Evolutionary conservation across 306 rosid species (phyloP).

Genomic region (Malus fusca): DNA sequence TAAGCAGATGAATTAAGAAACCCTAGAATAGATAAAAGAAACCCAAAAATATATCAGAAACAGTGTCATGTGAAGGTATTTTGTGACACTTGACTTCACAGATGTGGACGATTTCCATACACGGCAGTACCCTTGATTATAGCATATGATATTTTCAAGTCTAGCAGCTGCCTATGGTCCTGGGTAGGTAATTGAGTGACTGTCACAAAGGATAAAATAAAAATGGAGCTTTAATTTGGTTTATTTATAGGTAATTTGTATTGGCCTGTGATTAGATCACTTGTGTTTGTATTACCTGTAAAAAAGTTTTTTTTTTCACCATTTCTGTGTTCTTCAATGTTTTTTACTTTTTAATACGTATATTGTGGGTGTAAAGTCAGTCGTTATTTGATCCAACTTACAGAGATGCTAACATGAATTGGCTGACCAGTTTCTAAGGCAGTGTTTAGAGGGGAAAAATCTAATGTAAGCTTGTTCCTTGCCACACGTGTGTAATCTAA

Average conservation of each 20-base stretch:
- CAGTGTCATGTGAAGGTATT: neutral
- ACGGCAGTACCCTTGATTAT: no score
- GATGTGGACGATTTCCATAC: no score
- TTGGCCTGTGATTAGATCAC: neutral
- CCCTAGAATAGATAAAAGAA: no score
- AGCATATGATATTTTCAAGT: no score
- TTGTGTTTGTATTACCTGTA: neutral
- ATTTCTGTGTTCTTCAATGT: neutral
- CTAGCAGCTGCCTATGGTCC: no score
- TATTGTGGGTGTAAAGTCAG: neutral
- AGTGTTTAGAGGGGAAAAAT: neutral
- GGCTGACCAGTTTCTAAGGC: no score
- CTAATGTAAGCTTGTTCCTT: neutral
- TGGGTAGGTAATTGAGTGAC: no score
- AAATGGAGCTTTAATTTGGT: neutral
- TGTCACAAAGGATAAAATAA: neutral
- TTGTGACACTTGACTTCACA: no score
- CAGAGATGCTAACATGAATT: neutral
- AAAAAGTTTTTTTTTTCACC: neutral
- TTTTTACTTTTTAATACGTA: neutral
- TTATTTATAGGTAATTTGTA: neutral
- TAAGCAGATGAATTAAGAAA: neutral
- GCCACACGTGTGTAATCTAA: neutral
- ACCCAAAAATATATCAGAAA: neutral
- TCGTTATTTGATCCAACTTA: neutral